These are phyloP conservation scores for Crithidia fasciculata DNA, from an alignment of 208 protist species.

Conservation along the genomic window DNA sequence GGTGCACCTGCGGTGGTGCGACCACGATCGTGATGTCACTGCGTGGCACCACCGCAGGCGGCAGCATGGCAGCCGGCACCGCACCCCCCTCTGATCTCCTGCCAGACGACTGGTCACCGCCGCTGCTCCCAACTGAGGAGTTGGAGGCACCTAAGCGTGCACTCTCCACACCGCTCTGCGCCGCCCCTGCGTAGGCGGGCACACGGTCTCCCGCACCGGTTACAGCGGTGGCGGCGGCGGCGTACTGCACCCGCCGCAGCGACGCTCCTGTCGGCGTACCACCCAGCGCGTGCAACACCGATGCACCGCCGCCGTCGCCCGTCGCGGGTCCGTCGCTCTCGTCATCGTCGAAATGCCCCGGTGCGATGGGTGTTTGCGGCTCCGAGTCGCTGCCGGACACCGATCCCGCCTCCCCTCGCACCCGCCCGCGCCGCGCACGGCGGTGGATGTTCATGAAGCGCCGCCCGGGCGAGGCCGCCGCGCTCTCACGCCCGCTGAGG, in stretches of 20 bases:
- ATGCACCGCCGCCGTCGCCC: background rate
- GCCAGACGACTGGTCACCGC: background rate
- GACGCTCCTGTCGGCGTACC: background rate
- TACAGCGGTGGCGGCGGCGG: background rate
- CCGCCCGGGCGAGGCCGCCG: conserved; percentile 5
- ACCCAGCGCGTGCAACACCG: background rate
- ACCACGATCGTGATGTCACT: conserved; percentile 23
- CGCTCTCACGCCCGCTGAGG: background rate
- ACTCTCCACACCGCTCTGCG: background rate
- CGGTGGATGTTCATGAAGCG: conserved; percentile 9
- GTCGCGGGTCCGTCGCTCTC: background rate
- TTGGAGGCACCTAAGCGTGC: background rate
- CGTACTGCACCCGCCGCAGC: conserved; percentile 6
- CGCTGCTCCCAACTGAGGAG: background rate
- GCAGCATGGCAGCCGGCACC: background rate
- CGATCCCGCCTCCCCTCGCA: background rate
- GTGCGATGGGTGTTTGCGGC: too few relatives aligned
- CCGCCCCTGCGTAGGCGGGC: background rate
- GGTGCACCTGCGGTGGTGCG: conserved; percentile 14
- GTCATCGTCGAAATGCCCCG: background rate
- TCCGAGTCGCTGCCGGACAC: background rate
- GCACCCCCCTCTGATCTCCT: background rate
- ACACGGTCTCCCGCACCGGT: background rate
- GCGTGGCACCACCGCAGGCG: background rate
- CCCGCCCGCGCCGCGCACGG: conserved; percentile 3